These are phyloP conservation scores for Avena sativa DNA, from an alignment of 176 grass and related monocot species.

Conservation along the genomic window DNA sequence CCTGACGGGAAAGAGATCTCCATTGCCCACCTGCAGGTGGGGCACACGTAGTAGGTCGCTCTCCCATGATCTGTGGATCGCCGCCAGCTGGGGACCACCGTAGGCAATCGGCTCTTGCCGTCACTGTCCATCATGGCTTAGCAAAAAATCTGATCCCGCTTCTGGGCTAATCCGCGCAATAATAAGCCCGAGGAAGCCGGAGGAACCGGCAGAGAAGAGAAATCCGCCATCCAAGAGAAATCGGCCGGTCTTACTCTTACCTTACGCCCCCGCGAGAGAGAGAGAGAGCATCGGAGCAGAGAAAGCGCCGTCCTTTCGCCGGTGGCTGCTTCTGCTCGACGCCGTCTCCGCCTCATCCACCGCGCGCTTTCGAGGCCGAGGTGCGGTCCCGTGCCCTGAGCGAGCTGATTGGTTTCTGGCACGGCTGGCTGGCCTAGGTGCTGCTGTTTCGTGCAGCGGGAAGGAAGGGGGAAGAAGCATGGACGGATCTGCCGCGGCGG, in stretches of 20 bases:
- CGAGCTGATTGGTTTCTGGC: not conserved
- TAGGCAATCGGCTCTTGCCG: not conserved
- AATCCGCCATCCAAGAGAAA: constrained; percentile 18
- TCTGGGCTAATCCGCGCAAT: constrained; percentile 4
- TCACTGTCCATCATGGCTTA: not conserved
- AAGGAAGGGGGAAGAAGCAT: constrained; percentile 36
- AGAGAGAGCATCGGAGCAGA: not conserved
- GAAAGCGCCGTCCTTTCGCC: not conserved
- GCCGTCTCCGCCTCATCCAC: not conserved
- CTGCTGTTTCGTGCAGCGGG: not conserved
- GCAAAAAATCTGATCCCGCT: not conserved
- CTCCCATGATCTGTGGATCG: not conserved
- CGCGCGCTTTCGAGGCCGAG: not conserved
- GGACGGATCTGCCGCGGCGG: constrained; percentile 64
- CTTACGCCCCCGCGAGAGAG: not conserved
- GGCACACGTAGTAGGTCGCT: not conserved
- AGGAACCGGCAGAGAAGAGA: not conserved
- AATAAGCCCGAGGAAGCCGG: not conserved
- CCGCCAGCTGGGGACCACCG: not conserved
- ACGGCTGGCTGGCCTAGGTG: not conserved
- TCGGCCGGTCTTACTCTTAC: constrained; percentile 1
- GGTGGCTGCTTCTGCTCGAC: constrained; percentile 6
- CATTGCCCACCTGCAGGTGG: not conserved
- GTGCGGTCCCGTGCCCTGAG: not conserved
- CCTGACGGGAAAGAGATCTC: not conserved